Evolutionary conservation across 441 rosid species (phyloP).

Genomic region (Populus hybrid): DNA sequence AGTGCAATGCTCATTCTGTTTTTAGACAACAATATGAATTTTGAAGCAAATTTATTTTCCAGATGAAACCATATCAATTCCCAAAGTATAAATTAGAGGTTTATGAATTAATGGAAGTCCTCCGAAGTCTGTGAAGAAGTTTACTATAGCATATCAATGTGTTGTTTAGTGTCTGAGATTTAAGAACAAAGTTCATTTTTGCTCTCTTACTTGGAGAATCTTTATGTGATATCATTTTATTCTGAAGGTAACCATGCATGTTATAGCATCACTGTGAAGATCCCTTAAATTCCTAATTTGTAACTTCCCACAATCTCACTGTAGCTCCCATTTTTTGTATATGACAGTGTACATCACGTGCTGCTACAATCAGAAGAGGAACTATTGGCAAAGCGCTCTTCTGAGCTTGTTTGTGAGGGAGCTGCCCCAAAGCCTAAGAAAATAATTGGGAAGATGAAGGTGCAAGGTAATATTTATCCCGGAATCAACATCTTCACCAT

Average conservation of each 20-base stretch:
- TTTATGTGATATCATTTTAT: background rate
- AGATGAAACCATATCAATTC: background rate
- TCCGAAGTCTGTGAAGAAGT: background rate
- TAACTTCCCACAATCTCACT: constrained; percentile 8
- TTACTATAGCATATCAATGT: background rate
- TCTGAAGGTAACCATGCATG: background rate
- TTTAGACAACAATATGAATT: background rate
- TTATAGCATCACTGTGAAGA: background rate
- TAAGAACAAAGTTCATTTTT: background rate
- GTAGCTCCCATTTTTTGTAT: constrained; percentile 17
- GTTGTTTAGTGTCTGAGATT: background rate
- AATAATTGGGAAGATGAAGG: constrained; percentile 89
- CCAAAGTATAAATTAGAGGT: background rate
- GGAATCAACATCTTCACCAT: constrained; percentile 16
- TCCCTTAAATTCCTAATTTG: background rate
- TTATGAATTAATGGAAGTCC: background rate
- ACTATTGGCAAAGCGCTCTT: constrained; percentile 64
- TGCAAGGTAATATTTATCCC: constrained; percentile 61
- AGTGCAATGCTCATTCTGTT: background rate
- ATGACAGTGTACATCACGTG: constrained; percentile 65
- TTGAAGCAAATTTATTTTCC: background rate
- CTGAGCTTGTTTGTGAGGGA: constrained; percentile 62
- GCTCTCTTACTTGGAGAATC: background rate
- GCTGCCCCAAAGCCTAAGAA: constrained; percentile 82
- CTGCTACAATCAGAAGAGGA: constrained; percentile 98